Evolutionary conservation across 495 filamentous ascomycete species (phyloP), one percentile per base, ranked within the genome.

Genomic region (Aspergillus coremiiformis): DNA sequence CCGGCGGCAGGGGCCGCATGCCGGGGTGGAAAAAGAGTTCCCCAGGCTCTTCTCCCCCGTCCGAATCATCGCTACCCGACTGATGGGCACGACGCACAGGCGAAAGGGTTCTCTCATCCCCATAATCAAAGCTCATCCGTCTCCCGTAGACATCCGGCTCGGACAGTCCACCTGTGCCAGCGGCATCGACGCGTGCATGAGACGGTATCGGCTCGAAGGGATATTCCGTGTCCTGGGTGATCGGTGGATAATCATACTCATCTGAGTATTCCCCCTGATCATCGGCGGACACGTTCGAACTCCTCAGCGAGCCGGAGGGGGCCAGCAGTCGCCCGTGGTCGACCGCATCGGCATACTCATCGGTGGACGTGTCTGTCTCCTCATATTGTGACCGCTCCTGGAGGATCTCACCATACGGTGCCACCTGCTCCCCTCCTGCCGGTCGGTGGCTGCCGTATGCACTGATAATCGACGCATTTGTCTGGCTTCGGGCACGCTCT

Each of bases 11-110:
- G 8, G 90, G 90, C 29, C 87, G 79, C 62, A 89, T 81, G 3
- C 86, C 86, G 6, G 90, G 93, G 62, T 96, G 90, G 65, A 89
- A 98, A 63, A 97, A 98, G 65, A 97, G 81, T 56, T 96, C 94
- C 15, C 84, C 86, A 49, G 86, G 85, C 43, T 84, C 85, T 37
- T 47, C 59, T 11, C 86, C 86, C 45, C 80, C 63, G 19, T 74
- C 63, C 27, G 75, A 74, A 45, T 73, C 76, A 43, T 78, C 75
- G 35, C 84, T 56, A 66, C 73, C 71, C 61, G 83, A 67, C 55
- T 74, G 60, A 54, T 75, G 56, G 60, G 79, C 63, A 67, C 71
- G 56, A 72, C 66, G 47, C 54, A 78, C 57, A 62, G 86, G 72
- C 10, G 70, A 69, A 43, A 80, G 64, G 5, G 72, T 60, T 29